Conservation (phyloP, 306 rosid genomes). For the Acmispon strigosus region DNA sequence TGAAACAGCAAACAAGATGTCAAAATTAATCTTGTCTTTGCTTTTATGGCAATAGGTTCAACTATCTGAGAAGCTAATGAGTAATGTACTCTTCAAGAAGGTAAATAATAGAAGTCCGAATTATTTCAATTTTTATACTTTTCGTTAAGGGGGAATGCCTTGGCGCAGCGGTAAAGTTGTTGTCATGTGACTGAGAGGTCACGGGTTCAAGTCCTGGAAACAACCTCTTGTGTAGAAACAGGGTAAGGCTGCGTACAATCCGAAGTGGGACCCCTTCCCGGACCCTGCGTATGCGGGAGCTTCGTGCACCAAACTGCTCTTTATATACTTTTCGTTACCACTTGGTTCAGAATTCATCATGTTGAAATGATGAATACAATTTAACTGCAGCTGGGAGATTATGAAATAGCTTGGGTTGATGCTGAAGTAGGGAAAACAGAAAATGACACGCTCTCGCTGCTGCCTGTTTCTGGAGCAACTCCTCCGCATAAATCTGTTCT, state of each 20-base stretch:
- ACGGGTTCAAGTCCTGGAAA: too few species aligned
- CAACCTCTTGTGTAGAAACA: too few species aligned
- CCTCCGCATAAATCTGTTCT: slow-evolving; percentile 83
- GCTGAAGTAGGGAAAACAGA: slow-evolving; percentile 79
- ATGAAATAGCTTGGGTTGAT: slow-evolving; percentile 91
- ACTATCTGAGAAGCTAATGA: slow-evolving; percentile 90
- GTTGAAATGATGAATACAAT: not conserved
- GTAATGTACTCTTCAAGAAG: slow-evolving; percentile 86
- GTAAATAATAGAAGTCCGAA: slow-evolving; percentile 27
- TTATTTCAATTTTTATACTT: not conserved
- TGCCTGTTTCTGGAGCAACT: slow-evolving; percentile 57
- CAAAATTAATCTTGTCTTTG: slow-evolving; percentile 6
- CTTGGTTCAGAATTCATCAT: not conserved
- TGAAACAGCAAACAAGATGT: not conserved
- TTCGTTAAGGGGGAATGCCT: too few species aligned
- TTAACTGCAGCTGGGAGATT: slow-evolving; percentile 70
- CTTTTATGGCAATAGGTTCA: slow-evolving; percentile 58
- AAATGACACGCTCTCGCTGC: slow-evolving; percentile 47
- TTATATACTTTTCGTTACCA: not conserved
- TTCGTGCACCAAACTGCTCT: too few species aligned
- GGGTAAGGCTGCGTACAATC: too few species aligned
- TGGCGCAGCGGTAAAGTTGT: too few species aligned
- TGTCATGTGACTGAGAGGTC: too few species aligned
- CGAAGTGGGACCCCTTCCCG: too few species aligned
- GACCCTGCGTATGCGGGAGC: too few species aligned